Percentiles rank a stretch among this genome's conserved stretches.
Conservation (phyloP, 495 filamentous ascomycete genomes). For the Cryomyces antarcticus region DNA sequence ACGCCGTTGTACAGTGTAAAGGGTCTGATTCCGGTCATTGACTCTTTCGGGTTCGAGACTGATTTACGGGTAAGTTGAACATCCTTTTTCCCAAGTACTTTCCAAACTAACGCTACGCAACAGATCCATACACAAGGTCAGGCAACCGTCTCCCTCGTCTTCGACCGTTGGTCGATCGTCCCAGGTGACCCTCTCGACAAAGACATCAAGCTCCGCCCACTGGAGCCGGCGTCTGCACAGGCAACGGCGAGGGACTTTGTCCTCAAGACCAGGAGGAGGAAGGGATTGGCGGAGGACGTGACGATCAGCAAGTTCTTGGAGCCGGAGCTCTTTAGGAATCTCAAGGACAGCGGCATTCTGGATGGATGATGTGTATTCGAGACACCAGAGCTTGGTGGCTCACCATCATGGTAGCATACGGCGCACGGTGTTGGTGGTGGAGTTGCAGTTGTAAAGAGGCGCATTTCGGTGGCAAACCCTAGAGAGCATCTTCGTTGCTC, state of each 20-base stretch:
- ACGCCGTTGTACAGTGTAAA: conserved; percentile 81
- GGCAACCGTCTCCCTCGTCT: conserved; percentile 74
- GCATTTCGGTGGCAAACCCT: no score
- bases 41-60: conserved; percentile 93
- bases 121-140: conserved; percentile 83
- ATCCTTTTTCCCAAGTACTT: background rate
- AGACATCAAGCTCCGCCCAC: conserved; percentile 55
- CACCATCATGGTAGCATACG: no score
- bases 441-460: no score
- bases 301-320: conserved; percentile 90
- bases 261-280: conserved; percentile 79
- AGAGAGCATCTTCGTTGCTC: no score
- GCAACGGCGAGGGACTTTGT: conserved; percentile 90
- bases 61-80: conserved; percentile 40
- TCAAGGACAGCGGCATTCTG: conserved; percentile 76
- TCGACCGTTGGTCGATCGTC: conserved; percentile 88
- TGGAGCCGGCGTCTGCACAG: conserved; percentile 72
- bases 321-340: conserved; percentile 68
- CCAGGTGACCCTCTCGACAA: conserved; percentile 88
- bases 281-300: conserved; percentile 89
- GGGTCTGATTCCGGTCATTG: conserved; percentile 85
- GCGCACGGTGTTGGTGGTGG: no score
- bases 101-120: background rate
- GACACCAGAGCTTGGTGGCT: no score
- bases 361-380: conserved; percentile 29